phyloP scores from a whole-genome alignment of 106 monocot species.

The Iris macrosiphon region DNA sequence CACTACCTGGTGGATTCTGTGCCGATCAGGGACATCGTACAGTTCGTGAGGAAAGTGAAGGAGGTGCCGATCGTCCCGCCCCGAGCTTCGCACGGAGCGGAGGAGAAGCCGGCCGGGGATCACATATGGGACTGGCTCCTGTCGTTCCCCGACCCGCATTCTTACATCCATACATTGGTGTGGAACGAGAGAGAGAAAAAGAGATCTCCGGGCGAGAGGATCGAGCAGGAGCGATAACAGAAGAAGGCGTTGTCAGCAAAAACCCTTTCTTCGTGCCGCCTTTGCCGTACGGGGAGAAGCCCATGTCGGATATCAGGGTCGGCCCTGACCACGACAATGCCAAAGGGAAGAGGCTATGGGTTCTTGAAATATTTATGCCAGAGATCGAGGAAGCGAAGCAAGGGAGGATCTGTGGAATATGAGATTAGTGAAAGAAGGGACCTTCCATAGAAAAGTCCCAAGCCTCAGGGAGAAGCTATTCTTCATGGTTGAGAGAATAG shows the following conservation, averaged over 20 bases:
- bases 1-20: slow-evolving; percentile 52
- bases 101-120: slow-evolving; percentile 29
- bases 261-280: slow-evolving; percentile 77
- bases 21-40: slow-evolving; percentile 45
- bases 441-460: slow-evolving; percentile 47
- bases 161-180: slow-evolving; percentile 65
- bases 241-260: slow-evolving; percentile 45
- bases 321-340: slow-evolving; percentile 7
- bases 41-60: slow-evolving; percentile 39
- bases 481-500: too few species aligned
- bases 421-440: slow-evolving; percentile 6
- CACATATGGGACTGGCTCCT: slow-evolving; percentile 93
- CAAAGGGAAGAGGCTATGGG: slow-evolving; percentile 24
- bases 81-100: slow-evolving; percentile 43
- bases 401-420: slow-evolving; percentile 25
- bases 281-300: slow-evolving; percentile 52
- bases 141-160: slow-evolving; percentile 72
- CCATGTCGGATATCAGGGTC: slow-evolving; percentile 32
- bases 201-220: slow-evolving; percentile 36
- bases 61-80: slow-evolving; percentile 59
- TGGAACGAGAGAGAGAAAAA: slow-evolving; percentile 49
- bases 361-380: slow-evolving; percentile 72
- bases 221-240: slow-evolving; percentile 63
- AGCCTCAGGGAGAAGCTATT: too few species aligned
- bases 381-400: slow-evolving; percentile 55